Evolutionary conservation across 2,329 filamentous ascomycete species (phyloP).

Genomic region (Colletotrichum gigasporum): DNA sequence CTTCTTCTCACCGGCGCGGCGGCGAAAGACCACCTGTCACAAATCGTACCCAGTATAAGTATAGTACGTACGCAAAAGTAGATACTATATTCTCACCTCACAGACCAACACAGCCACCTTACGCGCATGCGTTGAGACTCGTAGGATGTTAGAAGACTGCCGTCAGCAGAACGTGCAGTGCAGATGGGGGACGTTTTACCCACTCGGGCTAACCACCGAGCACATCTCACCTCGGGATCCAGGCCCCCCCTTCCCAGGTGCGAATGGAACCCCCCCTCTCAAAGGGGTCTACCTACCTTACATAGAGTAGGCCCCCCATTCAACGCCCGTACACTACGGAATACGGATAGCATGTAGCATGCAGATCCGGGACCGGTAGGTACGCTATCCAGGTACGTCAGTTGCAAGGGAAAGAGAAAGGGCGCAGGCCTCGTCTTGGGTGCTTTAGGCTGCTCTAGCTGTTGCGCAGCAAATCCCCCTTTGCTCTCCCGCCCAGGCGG

Average conservation of each 20-base stretch:
- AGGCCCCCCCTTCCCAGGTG: too few relatives aligned
- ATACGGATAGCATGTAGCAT: too few relatives aligned
- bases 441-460: background rate
- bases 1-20: background rate
- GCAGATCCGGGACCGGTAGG: constrained; percentile 17
- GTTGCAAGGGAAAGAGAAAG: too few relatives aligned
- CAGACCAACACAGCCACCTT: constrained; percentile 17
- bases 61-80: background rate
- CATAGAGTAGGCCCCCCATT: background rate
- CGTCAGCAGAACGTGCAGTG: constrained; percentile 31
- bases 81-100: constrained; percentile 5
- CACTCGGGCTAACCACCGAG: constrained; percentile 10
- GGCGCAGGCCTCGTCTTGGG: background rate
- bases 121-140: background rate
- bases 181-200: constrained; percentile 24
- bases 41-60: too few relatives aligned
- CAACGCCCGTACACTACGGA: constrained; percentile 14
- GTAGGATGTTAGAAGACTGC: background rate
- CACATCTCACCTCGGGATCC: background rate
- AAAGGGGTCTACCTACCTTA: background rate
- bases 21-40: too few relatives aligned
- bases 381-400: too few relatives aligned
- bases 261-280: background rate
- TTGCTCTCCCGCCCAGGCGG: background rate
- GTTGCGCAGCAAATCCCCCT: background rate